phyloP scores from a whole-genome alignment of 495 filamentous ascomycete species.

The Aspergillus funiculosus region DNA sequence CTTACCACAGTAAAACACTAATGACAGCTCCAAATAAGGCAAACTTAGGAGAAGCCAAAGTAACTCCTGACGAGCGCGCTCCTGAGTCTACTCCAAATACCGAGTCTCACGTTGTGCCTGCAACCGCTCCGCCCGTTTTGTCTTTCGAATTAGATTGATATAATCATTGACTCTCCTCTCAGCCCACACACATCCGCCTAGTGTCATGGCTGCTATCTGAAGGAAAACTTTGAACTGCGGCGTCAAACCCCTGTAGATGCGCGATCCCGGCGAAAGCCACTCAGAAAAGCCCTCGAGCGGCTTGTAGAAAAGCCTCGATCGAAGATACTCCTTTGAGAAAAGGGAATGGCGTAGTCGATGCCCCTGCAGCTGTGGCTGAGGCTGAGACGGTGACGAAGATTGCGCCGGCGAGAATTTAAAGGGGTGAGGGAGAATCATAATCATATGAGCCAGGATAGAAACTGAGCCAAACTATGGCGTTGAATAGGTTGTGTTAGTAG shows the following conservation, averaged over 20 bases:
- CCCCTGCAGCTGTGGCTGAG: slow-evolving; percentile 13
- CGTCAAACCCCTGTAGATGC: slow-evolving; percentile 75
- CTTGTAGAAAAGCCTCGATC: slow-evolving; percentile 38
- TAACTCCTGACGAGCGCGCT: too few species aligned
- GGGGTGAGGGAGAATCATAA: slow-evolving; percentile 41
- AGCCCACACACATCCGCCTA: slow-evolving; percentile 79
- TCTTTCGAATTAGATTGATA: slow-evolving; percentile 44
- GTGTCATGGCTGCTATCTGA: slow-evolving; percentile 81
- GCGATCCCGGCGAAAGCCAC: slow-evolving; percentile 47
- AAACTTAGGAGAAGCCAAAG: too few species aligned
- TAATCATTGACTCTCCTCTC: slow-evolving; percentile 69
- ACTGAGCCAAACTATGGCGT: slow-evolving; percentile 41
- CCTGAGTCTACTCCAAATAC: slow-evolving; percentile 10
- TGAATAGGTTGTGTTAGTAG: not conserved
- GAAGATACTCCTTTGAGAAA: slow-evolving; percentile 35
- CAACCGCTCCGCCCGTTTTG: slow-evolving; percentile 57
- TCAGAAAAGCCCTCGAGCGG: slow-evolving; percentile 42
- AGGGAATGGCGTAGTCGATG: slow-evolving; percentile 20
- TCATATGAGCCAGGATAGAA: slow-evolving; percentile 46
- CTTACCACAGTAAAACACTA: not conserved
- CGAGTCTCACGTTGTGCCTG: slow-evolving; percentile 53
- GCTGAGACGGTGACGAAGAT: slow-evolving; percentile 19
- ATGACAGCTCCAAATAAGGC: too few species aligned
- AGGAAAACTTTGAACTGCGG: slow-evolving; percentile 90
- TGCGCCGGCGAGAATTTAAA: slow-evolving; percentile 41